Evolutionary conservation across 1,139 yeast genomes (phyloP).

Genomic region (Candida tropicalis): DNA sequence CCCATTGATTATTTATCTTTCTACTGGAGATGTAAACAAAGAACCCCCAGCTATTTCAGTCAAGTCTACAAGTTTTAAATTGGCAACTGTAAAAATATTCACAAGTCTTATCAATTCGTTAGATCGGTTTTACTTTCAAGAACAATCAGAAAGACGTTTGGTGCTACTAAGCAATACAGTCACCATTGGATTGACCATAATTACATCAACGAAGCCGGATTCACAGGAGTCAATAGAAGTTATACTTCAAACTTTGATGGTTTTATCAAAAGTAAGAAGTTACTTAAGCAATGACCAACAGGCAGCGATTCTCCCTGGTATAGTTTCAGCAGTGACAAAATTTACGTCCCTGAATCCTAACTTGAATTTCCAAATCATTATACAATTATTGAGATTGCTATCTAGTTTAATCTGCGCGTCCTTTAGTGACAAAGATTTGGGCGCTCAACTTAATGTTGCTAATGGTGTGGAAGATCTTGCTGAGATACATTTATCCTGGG

Average conservation of each 20-base stretch:
- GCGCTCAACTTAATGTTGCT: constrained; percentile 16
- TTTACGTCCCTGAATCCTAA: constrained; percentile 26
- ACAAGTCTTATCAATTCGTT: constrained; percentile 6
- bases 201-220: constrained; percentile 16
- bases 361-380: constrained; percentile 28
- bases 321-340: constrained; percentile 35
- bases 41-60: constrained; percentile 4
- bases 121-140: constrained; percentile 22
- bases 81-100: constrained; percentile 18
- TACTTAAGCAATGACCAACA: constrained; percentile 31
- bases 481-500: constrained; percentile 25
- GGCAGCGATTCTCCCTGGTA: constrained; percentile 45
- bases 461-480: constrained; percentile 14
- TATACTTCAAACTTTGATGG: constrained; percentile 6
- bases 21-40: constrained; percentile 13
- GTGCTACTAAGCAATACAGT: constrained; percentile 31
- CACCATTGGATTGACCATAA: constrained; percentile 23
- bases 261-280: constrained; percentile 11
- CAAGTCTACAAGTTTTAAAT: constrained; percentile 22
- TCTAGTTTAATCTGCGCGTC: constrained; percentile 26
- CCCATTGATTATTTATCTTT: constrained; percentile 35
- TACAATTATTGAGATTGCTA: constrained; percentile 26
- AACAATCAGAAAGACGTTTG: constrained; percentile 21
- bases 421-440: constrained; percentile 30
- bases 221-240: constrained; percentile 13